Evolutionary conservation across 208 protist genomes (phyloP).

Genomic region (Trypanosoma platydactyli): DNA sequence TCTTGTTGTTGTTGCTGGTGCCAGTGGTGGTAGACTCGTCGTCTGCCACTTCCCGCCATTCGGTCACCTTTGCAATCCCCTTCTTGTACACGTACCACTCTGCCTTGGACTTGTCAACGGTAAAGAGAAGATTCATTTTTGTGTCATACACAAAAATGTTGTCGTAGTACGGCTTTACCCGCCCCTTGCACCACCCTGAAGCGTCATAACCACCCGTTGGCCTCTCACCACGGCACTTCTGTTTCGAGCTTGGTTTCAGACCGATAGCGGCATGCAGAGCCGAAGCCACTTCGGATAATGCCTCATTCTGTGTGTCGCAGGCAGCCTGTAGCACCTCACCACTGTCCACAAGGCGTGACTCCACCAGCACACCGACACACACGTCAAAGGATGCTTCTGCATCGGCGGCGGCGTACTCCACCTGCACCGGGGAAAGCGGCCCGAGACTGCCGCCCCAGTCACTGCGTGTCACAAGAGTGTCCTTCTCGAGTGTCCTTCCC

Average conservation of each 20-base stretch:
- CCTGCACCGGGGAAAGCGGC: slow-evolving; percentile 48
- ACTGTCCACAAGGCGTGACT: slow-evolving; percentile 1
- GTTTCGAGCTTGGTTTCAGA: background rate
- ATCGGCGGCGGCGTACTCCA: slow-evolving; percentile 57
- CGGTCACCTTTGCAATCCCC: slow-evolving; percentile 42
- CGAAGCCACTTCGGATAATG: background rate
- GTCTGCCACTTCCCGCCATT: slow-evolving; percentile 30
- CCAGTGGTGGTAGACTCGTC: background rate
- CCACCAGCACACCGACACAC: slow-evolving; percentile 37
- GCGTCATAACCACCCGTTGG: background rate
- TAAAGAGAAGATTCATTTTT: slow-evolving; percentile 50
- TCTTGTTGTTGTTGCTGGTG: background rate
- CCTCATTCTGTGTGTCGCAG: background rate
- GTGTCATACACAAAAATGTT: slow-evolving; percentile 60
- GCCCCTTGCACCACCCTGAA: slow-evolving; percentile 32
- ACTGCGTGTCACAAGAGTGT: slow-evolving; percentile 45
- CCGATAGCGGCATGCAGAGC: background rate
- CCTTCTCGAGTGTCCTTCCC: slow-evolving; percentile 41
- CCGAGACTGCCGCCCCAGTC: slow-evolving; percentile 57
- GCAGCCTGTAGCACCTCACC: background rate
- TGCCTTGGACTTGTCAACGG: slow-evolving; percentile 52
- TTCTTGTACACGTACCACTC: slow-evolving; percentile 71
- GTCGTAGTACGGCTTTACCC: slow-evolving; percentile 59
- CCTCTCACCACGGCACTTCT: background rate
- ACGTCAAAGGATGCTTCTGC: slow-evolving; percentile 60